Evolutionary conservation across 1,284 basidiomycete species (phyloP), one percentile per base, ranked within the genome.

Genomic region (Psilocybe mexicana): DNA sequence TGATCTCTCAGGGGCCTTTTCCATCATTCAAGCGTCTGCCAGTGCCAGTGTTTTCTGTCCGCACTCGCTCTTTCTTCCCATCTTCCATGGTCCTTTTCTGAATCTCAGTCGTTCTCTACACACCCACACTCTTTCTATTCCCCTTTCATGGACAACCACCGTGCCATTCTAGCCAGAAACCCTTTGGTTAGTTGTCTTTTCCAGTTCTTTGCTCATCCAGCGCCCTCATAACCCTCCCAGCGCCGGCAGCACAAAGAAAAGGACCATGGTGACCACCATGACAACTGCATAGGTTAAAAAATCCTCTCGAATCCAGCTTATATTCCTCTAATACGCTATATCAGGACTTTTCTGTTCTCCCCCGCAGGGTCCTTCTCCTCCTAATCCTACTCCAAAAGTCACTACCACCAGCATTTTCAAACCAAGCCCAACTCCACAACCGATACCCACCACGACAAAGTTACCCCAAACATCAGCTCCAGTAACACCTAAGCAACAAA

Each of bases 91-190:
- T 53, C 43, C 10, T 52, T 30, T n/a, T 44, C 38, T 42, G 43
- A 50, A 26, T 52, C 23, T 59, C 40, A 50, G 57, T 18, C 47
- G 50, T n/a, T 60, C 63, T 50, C 45, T 62, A 35, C 52, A 28
- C 54, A 50, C 49, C 40, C 55, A 48, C 50, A 40, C 54, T 52
- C 46, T 52, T 56, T 62, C 24, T 18, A 44, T 43, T 54, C 44
- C 40, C 24, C 30, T 12, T 12, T 43, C 44, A 57, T 55, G 55
- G 38, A 43, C 35, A 23, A 30, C n/a, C 48, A 14, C 55, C 54
- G 38, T 50, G 38, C 38, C 14, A n/a, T 40, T n/a, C n/a, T 40
- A n/a, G 38, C 52, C 28, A 24, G 28, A 4, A 23, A 42, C 25
- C 46, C 51, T 28, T 24, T 52, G 35, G 55, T 57, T 26, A 18